Evolutionary conservation across 768 basidiomycete species (phyloP).

Genomic region (Tephrocybe rancida): DNA sequence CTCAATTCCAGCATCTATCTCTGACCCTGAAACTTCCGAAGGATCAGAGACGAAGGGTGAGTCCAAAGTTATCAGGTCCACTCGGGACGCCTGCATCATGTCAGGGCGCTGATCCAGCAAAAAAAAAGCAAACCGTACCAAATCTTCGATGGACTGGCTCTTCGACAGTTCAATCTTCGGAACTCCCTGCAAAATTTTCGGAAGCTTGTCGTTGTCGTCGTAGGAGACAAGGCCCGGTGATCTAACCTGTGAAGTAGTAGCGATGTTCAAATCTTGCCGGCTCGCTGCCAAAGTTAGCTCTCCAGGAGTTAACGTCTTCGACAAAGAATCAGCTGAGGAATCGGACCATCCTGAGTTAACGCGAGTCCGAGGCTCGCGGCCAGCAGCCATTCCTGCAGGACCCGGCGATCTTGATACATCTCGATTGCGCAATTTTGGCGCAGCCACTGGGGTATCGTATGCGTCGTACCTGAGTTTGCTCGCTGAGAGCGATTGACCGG

Average conservation of each 20-base stretch:
- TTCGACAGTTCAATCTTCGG: conserved; percentile 1
- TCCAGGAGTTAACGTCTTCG: conserved; percentile 40
- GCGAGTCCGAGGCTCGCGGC: conserved; percentile 26
- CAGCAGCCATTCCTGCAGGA: conserved; percentile 33
- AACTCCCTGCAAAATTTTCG: neutral
- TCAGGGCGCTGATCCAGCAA: neutral
- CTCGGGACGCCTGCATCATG: conserved; percentile 27
- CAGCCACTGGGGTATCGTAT: conserved; percentile 63
- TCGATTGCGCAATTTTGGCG: conserved; percentile 41
- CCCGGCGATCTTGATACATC: conserved; percentile 29
- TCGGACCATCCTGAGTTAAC: conserved; percentile 30
- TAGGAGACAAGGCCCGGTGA: neutral
- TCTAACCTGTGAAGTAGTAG: conserved; percentile 25
- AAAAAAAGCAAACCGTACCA: conserved; percentile 14
- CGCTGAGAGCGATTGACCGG: conserved; percentile 28
- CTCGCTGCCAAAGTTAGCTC: conserved; percentile 45
- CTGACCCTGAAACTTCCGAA: conserved; percentile 12
- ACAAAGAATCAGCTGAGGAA: conserved; percentile 19
- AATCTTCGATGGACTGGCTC: conserved; percentile 15
- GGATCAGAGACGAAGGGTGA: conserved; percentile 65
- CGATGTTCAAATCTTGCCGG: conserved; percentile 29
- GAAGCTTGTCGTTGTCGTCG: neutral
- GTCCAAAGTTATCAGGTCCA: conserved; percentile 76
- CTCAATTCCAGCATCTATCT: conserved; percentile 26
- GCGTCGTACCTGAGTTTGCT: conserved; percentile 68